Evolutionary conservation across 805 yeast species (phyloP), one percentile per base, ranked within the genome.

Genomic region (Pichia deserticola): DNA sequence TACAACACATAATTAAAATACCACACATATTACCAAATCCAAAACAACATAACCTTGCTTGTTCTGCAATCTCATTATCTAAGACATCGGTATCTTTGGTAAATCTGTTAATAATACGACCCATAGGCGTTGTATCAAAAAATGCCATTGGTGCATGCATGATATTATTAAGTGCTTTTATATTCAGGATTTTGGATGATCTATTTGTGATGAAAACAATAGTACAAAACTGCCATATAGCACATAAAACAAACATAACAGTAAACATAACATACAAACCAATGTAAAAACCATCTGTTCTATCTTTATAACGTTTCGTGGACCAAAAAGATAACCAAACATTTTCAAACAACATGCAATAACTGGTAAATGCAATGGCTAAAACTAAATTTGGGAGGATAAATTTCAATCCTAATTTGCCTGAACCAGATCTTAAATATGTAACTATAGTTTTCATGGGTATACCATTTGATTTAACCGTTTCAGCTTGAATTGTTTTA

Each of bases 261-360:
- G 84, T 71, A 54, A 82, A 70, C 74, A 82, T 70, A 27, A 85
- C 83, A 58, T 82, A 84, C 40, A 86, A 57, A 0, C 93, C 95
- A 65, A 85, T 84, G 67, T 86, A 87, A 57, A 78, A 77, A 0
- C 78, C 77, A 50, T 73, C 66, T 5, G 75, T 46, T 47, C 65
- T 65, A 27, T 64, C 58, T 7, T 60, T 51, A 59, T 82, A 86
- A 60, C 75, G 77, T 48, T 69, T 50, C 11, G 68, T 69, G 1
- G 85, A 73, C 96, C 96, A 89, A 66, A 83, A 89, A 0, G 93
- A 82, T 53, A 89, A 69, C 95, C 95, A 86, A 29, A 83, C 79
- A 62, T 81, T 82, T 42, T 82, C 74, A 61, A 84, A 81, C 30
- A 84, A 63, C 48, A 68, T 71, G 50, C 74, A 69, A 64, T 81